Evolutionary conservation across 345 rosid genomes (phyloP), one percentile per base, ranked within the genome.

Genomic region (Chamaenerion angustifolium): DNA sequence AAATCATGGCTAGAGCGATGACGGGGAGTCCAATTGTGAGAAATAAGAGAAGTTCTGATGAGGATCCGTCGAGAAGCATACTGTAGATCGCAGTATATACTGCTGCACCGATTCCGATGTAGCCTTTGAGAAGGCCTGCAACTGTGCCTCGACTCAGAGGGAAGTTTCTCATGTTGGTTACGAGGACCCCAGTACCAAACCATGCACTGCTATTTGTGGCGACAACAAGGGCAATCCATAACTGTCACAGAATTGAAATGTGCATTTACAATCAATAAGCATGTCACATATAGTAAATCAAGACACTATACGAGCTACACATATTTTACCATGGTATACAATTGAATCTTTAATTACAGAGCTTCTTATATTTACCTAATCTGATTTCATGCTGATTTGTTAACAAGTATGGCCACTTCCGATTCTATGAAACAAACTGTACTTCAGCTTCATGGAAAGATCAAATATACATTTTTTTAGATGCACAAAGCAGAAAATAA

Each of bases 111-210:
- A 93, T 68, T 21, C 95, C 99, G 43, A 69, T 64, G 60, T 88
- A 93, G 11, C 97, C 95, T 69, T 84, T 88, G 61, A 88, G 95
- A 54, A 84, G 75, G 58, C 88, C 88, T 0, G 90, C 72, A 59
- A 88, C 88, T 42, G 88, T 79, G 19, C 94, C 96, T 55, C 94
- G 71, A 52, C 78, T 77, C 21, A 79, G 70, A 35, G 94, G 94
- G 56, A 88, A 88, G 71, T 88, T 88, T 76, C 85, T 78, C 96
- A 88, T 88, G 67, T 88, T 88, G 43, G 96, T 88, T 46, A 84
- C 95, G 14, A 88, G 79, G 63, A 84, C 86, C 45, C 92, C 86
- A 12, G 94, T 88, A 56, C 84, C 77, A 67, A 71, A 78, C 96
- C 96, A 88, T 42, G 95, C 83, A 64, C 70, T 80, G 64, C 96